Evolutionary conservation across 1,284 basidiomycete genomes (phyloP).

Genomic region (Leucoagaricus sp.): DNA sequence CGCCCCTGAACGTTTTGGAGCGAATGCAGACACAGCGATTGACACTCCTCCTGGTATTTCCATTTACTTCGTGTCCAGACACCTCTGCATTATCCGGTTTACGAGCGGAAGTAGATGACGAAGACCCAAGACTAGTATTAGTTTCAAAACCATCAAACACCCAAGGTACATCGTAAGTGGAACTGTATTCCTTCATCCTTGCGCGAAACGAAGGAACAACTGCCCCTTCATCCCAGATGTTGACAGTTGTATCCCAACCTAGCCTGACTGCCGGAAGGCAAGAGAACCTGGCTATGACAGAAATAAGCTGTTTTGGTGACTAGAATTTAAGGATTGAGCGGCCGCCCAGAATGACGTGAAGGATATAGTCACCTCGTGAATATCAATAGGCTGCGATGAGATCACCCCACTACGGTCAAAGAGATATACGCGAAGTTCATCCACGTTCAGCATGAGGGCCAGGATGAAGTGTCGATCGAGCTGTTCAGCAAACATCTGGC

Average conservation of each 20-base stretch:
- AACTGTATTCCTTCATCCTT: not conserved
- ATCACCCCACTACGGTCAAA: not conserved
- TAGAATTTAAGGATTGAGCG: not conserved
- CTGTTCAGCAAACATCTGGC: conserved; percentile 7
- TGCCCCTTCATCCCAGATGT: not conserved
- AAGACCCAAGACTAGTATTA: no score
- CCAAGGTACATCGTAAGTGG: not conserved
- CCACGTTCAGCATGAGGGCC: not conserved
- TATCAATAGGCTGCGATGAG: not conserved
- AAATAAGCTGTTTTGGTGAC: not conserved
- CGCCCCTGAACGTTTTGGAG: not conserved
- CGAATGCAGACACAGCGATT: not conserved
- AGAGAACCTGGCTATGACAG: not conserved
- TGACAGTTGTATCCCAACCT: not conserved
- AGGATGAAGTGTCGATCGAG: not conserved
- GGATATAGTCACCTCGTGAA: not conserved
- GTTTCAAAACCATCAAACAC: not conserved
- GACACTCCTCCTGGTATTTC: no score
- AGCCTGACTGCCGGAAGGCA: not conserved
- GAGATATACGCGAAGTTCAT: not conserved
- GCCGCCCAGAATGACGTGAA: no score
- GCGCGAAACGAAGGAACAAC: not conserved
- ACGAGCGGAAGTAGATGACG: no score
- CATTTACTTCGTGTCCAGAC: no score
- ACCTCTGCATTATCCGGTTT: no score